Percentiles rank a stretch among this genome's conserved stretches.
These are phyloP conservation scores for Xylariaceae sp. DNA, from an alignment of 2,329 filamentous ascomycete genomes.

Conservation along the genomic window DNA sequence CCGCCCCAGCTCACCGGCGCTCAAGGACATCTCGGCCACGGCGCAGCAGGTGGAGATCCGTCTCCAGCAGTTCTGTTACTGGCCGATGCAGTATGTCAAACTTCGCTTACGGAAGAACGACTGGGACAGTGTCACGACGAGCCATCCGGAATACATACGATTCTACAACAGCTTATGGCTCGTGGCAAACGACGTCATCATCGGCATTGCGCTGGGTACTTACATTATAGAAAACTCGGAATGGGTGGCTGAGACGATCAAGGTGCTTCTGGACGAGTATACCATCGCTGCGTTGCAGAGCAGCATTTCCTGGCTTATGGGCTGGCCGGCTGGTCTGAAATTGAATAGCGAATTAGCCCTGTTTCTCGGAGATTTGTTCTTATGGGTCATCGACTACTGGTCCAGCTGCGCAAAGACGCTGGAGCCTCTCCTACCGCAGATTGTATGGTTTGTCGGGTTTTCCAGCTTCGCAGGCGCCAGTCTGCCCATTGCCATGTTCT, in stretches of 20 bases:
- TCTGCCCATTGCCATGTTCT: slow-evolving; percentile 94
- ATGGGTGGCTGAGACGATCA: slow-evolving; percentile 77
- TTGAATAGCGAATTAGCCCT: slow-evolving; percentile 87
- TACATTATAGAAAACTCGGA: slow-evolving; percentile 94
- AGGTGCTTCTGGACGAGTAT: slow-evolving; percentile 69
- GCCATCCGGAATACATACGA: slow-evolving; percentile 94
- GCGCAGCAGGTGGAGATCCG: slow-evolving; percentile 97
- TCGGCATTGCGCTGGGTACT: slow-evolving; percentile 90
- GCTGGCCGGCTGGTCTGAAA: slow-evolving; percentile 90
- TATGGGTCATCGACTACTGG: slow-evolving; percentile 99
- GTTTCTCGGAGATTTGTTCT: slow-evolving; percentile 92
- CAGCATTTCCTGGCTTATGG: slow-evolving; percentile 94
- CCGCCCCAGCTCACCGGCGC: slow-evolving; percentile 69
- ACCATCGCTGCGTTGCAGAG: slow-evolving; percentile 82
- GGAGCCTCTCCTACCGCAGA: slow-evolving; percentile 71
- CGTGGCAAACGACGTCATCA: slow-evolving; percentile 97
- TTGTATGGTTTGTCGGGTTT: slow-evolving; percentile 90
- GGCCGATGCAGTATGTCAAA: slow-evolving; percentile 94
- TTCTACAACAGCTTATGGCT: slow-evolving; percentile 99
- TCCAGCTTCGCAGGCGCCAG: slow-evolving; percentile 94
- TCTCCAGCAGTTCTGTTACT: slow-evolving; percentile 96
- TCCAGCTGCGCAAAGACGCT: slow-evolving; percentile 75
- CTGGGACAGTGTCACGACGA: slow-evolving; percentile 93
- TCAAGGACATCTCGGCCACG: slow-evolving; percentile 94
- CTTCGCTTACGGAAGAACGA: slow-evolving; percentile 82